These are phyloP conservation scores for Cyclostephanos invisitatus DNA, from an alignment of 108 stramenopile species.

Conservation along the genomic window DNA sequence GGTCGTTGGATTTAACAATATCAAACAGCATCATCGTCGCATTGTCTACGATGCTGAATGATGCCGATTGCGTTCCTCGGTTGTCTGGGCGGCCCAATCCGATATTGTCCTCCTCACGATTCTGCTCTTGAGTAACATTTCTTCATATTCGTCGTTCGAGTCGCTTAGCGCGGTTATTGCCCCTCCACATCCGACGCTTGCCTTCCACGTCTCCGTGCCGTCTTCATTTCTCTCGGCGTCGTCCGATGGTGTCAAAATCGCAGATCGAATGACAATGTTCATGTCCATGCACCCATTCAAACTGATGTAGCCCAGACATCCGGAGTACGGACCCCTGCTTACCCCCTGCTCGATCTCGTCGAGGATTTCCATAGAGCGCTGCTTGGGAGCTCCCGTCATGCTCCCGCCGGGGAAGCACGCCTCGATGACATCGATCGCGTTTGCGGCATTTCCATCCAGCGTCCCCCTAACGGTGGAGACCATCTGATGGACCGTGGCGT, in stretches of 20 bases:
- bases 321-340: conserved; percentile 90
- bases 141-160: conserved; percentile 88
- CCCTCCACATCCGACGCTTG: conserved; percentile 92
- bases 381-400: conserved; percentile 99
- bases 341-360: conserved; percentile 76
- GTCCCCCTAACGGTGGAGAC: conserved; percentile 88
- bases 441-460: conserved; percentile 43
- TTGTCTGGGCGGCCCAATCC: conserved; percentile 43
- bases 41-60: background rate
- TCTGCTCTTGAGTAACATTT: conserved; percentile 89
- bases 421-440: conserved; percentile 79
- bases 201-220: conserved; percentile 46
- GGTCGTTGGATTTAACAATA: background rate
- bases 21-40: background rate
- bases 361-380: conserved; percentile 91
- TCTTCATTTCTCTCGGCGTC: conserved; percentile 4
- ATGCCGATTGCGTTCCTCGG: background rate
- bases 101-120: conserved; percentile 71
- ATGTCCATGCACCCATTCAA: conserved; percentile 86
- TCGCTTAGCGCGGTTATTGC: conserved; percentile 94
- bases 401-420: conserved; percentile 97
- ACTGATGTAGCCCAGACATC: conserved; percentile 89
- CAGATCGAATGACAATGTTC: conserved; percentile 96
- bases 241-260: conserved; percentile 70
- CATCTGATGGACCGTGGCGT: conserved; percentile 97